A percentile compares a stretch with the other conserved stretches of the same genome.
phyloP scores from a whole-genome alignment of 2,329 filamentous ascomycete species.

The Bipolaris victoriae region DNA sequence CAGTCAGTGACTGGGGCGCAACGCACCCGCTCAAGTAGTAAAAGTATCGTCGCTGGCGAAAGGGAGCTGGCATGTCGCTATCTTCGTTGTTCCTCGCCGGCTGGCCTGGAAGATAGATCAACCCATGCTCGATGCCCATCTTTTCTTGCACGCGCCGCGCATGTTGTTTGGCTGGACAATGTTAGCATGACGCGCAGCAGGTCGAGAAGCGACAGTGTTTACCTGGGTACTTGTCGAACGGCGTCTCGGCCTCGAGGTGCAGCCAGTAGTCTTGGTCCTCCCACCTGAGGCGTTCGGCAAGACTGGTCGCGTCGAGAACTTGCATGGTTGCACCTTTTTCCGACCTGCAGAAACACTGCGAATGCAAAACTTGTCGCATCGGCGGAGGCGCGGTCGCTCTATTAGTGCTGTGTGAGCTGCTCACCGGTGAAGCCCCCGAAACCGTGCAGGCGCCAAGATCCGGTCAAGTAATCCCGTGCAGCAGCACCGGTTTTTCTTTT shows the following conservation, averaged over 20 bases:
- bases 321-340: conserved; percentile 29
- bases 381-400: conserved; percentile 17
- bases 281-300: conserved; percentile 37
- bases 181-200: conserved; percentile 8
- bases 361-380: conserved; percentile 13
- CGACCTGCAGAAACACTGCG: conserved; percentile 17
- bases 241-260: conserved; percentile 41
- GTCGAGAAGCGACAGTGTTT: conserved; percentile 4
- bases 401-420: conserved; percentile 17
- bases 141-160: conserved; percentile 47
- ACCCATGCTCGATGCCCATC: conserved; percentile 47
- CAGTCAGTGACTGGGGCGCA: neutral
- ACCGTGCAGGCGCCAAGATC: conserved; percentile 13
- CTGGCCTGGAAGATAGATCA: conserved; percentile 64
- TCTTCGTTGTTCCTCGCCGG: conserved; percentile 60
- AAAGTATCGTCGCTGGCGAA: conserved; percentile 67
- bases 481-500: conserved; percentile 5
- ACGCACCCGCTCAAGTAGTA: conserved; percentile 63
- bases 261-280: conserved; percentile 44
- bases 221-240: conserved; percentile 51
- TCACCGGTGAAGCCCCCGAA: conserved; percentile 23
- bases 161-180: conserved; percentile 48
- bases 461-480: conserved; percentile 13
- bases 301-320: conserved; percentile 34
- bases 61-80: conserved; percentile 63